Evolutionary conservation across 306 rosid species (phyloP), one percentile per base, ranked within the genome.

Genomic region (Delonix regia): DNA sequence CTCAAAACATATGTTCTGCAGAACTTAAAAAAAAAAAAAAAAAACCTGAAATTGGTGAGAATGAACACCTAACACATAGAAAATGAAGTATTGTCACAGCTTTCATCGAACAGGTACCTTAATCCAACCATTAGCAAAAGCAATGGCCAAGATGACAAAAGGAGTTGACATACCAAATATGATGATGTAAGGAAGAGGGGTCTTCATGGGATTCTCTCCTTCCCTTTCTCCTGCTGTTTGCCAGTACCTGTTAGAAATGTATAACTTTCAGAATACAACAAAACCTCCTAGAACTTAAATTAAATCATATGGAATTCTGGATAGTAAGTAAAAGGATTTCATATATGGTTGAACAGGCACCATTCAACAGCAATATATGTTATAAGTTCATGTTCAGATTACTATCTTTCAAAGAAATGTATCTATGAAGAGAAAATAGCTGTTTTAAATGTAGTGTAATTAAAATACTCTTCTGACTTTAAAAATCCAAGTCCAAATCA

Each of bases 141-240:
- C 99, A 87, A 95, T 93, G 92, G 96, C 99, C 82, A 95, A 86
- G 89, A 93, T 95, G 55, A 95, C 97, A 85, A 95, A 95, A 74
- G 99, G 98, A 11, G 99, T 94, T 33, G 99, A 92, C 97, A 94
- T 92, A 64, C 99, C 99, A 87, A 94, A 92, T 53, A 92, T 84
- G 88, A 94, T 92, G 10, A 94, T 94, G 82, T 92, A 94, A 81
- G 98, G 98, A 80, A 94, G 88, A 70, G 99, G 99, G 13, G 98
- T 91, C 87, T 65, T 92, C 99, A 95, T 92, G 25, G 99, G 99
- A 82, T 95, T 95, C 81, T 95, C 99, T 65, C 98, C 98, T 87
- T 89, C 97, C 71, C 98, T 90, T 74, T 95, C 92, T 73, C 99
- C 98, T 51, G 98, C 98, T 78, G 99, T 85, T 81, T 93, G 98